Base-by-base conservation (phyloP, 2,329 filamentous ascomycete genomes). In the Dactylellina sp. region DNA sequence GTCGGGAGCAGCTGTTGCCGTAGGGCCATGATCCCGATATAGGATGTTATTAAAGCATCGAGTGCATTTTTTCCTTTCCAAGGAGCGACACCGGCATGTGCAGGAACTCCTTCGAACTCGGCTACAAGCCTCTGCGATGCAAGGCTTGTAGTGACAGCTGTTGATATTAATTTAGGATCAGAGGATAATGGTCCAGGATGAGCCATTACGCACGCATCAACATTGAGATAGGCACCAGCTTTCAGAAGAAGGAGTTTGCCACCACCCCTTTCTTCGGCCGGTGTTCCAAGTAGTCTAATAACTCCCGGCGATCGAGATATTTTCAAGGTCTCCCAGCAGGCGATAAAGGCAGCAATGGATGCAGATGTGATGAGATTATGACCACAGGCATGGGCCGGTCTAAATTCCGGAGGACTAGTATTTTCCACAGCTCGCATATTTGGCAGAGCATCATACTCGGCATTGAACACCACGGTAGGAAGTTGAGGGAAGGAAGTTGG, bases 41-140 rank as follows among this genome's bases (percentile, higher is more conserved):
- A 83, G 0, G 81, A 83, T 0, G 82, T 81, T 1, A 88, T 81
- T 20, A 87, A 77, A 0, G 86, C 86, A 76, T 89, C 87, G 0
- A 88, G 82, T 0, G 87, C 86, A 77, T 89, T 88, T 76, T 85
- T 82, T 0, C 87, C 87, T 3, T 86, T 81, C 86, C 86, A 88
- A 0, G 86, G 87, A n/a, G 81, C 84, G 1, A 84, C 83, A 0
- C 84, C 86, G 0, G 86, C 86, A 75, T 88, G 86, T 0, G 87
- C 85, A 63, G 84, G 84, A 56, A 82, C 83, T 0, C 87, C 87
- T 0, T 78, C 80, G 66, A 84, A 85, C 74, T 81, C 80, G 49
- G 82, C 81, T 16, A 77, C 76, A 18, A 82, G 76, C 37, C 81
- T 78, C 25, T 81, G 79, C 1, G 80, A 77, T 0, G 81, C 80